These are phyloP conservation scores for Sordaria brevicollis DNA, from an alignment of 495 filamentous ascomycete genomes.

Conservation along the genomic window DNA sequence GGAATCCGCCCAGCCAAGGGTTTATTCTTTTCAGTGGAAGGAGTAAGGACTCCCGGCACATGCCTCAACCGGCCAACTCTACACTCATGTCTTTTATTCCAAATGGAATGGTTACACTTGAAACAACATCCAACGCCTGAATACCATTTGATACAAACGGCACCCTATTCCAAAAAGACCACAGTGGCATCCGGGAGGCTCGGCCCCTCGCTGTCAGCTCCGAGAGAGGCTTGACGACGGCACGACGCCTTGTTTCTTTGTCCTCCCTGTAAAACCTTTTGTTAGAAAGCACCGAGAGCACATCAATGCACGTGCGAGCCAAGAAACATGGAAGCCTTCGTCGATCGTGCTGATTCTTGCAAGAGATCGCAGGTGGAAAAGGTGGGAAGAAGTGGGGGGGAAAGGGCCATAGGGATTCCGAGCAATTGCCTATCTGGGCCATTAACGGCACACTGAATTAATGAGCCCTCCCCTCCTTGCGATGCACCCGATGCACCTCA, in stretches of 20 bases:
- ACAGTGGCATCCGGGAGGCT: background rate
- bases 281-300: background rate
- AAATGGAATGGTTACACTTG: background rate
- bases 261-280: background rate
- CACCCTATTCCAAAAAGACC: background rate
- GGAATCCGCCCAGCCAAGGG: background rate
- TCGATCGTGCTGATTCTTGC: background rate
- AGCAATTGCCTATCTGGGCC: background rate
- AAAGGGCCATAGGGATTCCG: background rate
- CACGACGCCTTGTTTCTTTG: background rate
- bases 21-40: too few relatives aligned
- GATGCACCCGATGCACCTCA: background rate
- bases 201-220: background rate
- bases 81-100: background rate
- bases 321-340: background rate
- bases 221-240: background rate
- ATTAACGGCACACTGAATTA: background rate
- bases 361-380: background rate
- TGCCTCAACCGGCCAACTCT: background rate
- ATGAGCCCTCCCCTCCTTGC: background rate
- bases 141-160: background rate
- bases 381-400: background rate
- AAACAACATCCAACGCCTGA: background rate
- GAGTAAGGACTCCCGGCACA: background rate
- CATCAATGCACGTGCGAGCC: background rate